Evolutionary conservation across 2,329 filamentous ascomycete genomes (phyloP).

Genomic region (Talaromyces atroroseus): DNA sequence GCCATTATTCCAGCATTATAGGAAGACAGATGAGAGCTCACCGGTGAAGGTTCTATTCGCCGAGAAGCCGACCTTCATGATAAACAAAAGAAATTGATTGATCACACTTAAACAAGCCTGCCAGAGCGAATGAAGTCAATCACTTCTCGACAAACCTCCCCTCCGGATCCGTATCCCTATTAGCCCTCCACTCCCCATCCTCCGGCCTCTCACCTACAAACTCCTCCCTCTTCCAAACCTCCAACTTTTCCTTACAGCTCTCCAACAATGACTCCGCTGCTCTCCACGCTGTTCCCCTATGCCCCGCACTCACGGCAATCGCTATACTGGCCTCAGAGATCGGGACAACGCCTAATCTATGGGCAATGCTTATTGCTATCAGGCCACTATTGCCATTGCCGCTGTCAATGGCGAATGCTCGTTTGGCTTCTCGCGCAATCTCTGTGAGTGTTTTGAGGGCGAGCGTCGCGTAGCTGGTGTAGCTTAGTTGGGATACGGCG

Average conservation of each 20-base stretch:
- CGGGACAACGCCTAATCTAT: conserved; percentile 78
- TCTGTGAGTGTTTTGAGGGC: conserved; percentile 35
- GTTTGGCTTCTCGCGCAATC: conserved; percentile 34
- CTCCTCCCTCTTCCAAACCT: conserved; percentile 92
- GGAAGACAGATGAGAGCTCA: too few species aligned
- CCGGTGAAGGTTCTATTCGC: too few species aligned
- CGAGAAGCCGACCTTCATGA: too few species aligned
- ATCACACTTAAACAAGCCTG: not conserved
- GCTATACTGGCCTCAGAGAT: conserved; percentile 91
- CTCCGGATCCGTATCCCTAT: conserved; percentile 64
- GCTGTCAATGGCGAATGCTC: not conserved
- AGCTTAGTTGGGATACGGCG: conserved; percentile 40
- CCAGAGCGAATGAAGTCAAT: not conserved
- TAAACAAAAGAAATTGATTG: too few species aligned
- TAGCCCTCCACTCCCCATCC: conserved; percentile 75
- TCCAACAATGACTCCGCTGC: conserved; percentile 88
- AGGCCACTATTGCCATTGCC: not conserved
- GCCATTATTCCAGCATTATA: too few species aligned
- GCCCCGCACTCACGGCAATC: conserved; percentile 77
- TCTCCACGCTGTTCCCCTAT: conserved; percentile 78
- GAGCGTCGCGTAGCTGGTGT: conserved; percentile 39
- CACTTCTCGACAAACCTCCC: conserved; percentile 19
- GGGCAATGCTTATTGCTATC: conserved; percentile 57
- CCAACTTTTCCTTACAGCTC: conserved; percentile 75
- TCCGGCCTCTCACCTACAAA: conserved; percentile 67